Evolutionary conservation across 2,329 filamentous ascomycete species (phyloP).

Genomic region (Diaporthe sp.): DNA sequence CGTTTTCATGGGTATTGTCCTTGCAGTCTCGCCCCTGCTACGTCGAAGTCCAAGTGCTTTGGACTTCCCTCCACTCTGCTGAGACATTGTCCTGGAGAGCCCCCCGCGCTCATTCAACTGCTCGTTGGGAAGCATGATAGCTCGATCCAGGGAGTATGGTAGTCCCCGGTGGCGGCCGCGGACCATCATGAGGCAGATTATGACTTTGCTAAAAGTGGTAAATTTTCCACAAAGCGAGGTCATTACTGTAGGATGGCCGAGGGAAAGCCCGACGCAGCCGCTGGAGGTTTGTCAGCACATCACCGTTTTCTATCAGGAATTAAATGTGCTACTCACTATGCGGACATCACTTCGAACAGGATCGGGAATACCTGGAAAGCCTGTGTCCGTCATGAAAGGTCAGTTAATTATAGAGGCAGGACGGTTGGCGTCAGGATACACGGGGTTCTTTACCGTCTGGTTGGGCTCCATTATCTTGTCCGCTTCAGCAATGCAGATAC

Average conservation of each 20-base stretch:
- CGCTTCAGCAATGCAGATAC: constrained; percentile 49
- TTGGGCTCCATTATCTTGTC: constrained; percentile 36
- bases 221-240: constrained; percentile 23
- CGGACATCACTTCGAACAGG: constrained; percentile 26
- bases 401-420: background rate
- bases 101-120: constrained; percentile 19
- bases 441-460: background rate
- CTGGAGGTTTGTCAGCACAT: background rate
- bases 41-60: background rate
- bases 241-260: constrained; percentile 17
- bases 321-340: background rate
- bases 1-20: constrained; percentile 13
- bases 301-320: too few relatives aligned
- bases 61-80: background rate
- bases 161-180: constrained; percentile 7
- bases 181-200: constrained; percentile 19
- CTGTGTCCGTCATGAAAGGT: background rate
- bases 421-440: background rate
- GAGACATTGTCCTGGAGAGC: constrained; percentile 7
- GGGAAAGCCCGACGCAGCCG: constrained; percentile 24
- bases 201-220: constrained; percentile 24
- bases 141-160: constrained; percentile 7
- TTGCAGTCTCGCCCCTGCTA: background rate
- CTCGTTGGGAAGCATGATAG: constrained; percentile 19
- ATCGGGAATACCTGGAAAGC: constrained; percentile 17